Evolutionary conservation across 1,139 yeast species (phyloP).

Genomic region (Hemisphaericaspora lyxosophila): DNA sequence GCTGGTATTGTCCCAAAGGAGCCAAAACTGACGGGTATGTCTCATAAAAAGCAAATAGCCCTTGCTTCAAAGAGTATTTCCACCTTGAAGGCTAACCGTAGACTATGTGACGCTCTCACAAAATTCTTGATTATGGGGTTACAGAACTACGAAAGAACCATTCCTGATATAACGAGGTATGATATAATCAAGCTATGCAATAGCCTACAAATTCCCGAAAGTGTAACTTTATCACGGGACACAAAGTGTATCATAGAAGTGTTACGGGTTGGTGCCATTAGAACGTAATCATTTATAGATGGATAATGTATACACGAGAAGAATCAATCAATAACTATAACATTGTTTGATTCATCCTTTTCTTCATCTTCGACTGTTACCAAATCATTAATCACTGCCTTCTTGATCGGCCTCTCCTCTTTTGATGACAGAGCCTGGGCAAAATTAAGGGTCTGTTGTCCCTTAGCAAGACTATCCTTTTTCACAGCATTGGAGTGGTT

Average conservation of each 20-base stretch:
- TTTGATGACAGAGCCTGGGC: constrained; percentile 14
- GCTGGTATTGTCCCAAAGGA: constrained; percentile 14
- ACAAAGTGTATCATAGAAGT: constrained; percentile 36
- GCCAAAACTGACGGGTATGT: not conserved
- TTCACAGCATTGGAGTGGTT: constrained; percentile 10
- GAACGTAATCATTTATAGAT: constrained; percentile 6
- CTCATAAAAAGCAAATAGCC: not conserved
- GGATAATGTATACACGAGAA: constrained; percentile 3
- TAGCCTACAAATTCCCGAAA: constrained; percentile 25
- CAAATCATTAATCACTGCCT: constrained; percentile 38
- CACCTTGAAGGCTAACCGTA: not conserved
- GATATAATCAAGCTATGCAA: constrained; percentile 30
- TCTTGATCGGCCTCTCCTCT: constrained; percentile 23
- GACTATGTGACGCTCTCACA: constrained; percentile 11
- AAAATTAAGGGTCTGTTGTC: constrained; percentile 38
- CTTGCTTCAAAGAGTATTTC: not conserved
- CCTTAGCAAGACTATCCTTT: constrained; percentile 27
- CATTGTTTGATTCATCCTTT: constrained; percentile 17
- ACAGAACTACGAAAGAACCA: constrained; percentile 28
- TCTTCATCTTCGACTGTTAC: constrained; percentile 22
- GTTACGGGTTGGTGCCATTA: constrained; percentile 13
- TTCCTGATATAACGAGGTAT: constrained; percentile 34
- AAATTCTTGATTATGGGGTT: constrained; percentile 32
- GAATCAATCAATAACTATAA: constrained; percentile 18
- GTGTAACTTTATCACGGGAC: constrained; percentile 23